Conservation (phyloP, 2,329 filamentous ascomycete genomes). For the Aspergillus brunneoviolaceus region DNA sequence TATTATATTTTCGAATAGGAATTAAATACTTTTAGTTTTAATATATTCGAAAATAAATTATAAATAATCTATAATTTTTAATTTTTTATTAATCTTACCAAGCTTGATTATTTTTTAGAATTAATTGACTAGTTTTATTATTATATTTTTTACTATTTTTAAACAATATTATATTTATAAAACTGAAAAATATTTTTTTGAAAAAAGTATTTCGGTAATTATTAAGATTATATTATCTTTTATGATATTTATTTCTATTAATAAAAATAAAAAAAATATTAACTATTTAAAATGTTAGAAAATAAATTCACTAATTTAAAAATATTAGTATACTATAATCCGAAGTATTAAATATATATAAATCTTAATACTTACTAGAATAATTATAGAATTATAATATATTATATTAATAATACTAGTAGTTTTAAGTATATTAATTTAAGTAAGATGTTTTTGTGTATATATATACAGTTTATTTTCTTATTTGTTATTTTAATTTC, state of each 20-base stretch:
- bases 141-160: not conserved
- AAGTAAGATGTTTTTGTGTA: not conserved
- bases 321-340: not conserved
- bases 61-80: no score
- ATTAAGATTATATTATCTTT: no score
- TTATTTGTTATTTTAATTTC: no score
- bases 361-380: not conserved
- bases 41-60: no score
- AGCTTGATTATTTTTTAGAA: not conserved
- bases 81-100: not conserved
- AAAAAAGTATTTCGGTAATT: not conserved
- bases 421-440: not conserved
- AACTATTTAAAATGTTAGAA: no score
- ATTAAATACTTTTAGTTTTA: no score
- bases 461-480: not conserved
- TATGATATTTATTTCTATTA: not conserved
- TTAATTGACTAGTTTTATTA: not conserved
- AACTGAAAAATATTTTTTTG: no score
- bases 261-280: no score
- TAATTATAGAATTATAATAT: not conserved
- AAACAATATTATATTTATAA: not conserved
- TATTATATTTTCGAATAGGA: no score
- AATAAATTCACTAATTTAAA: not conserved
- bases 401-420: not conserved
- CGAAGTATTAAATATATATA: not conserved